Evolutionary conservation across 2,329 filamentous ascomycete genomes (phyloP), one percentile per base, ranked within the genome.

Genomic region (Dactylellina sp.): DNA sequence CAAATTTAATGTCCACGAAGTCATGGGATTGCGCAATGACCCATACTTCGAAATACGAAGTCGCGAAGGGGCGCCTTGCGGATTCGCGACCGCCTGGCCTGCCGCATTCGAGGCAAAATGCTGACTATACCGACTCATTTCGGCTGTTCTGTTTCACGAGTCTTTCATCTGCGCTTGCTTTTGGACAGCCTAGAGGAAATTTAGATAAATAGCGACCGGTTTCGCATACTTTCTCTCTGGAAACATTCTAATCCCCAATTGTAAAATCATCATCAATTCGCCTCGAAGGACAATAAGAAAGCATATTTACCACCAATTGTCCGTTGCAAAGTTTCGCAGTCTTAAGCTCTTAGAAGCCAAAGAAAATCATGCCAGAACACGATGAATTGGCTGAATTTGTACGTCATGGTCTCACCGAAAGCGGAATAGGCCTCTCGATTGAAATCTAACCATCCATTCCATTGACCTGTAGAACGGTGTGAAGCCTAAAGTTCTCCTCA

Each of bases 351-450:
- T 40, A 40, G 9, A 12, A 40, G 63, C n/a, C 14, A n/a, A n/a
- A n/a, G n/a, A n/a, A n/a, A n/a, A n/a, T n/a, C n/a, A 71, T 72
- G 68, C 35, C 68, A 24, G 60, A 72, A 35, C 56, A 55, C 46
- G 76, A 77, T 16, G 66, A 75, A 46, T 39, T 76, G 11, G 52
- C 65, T 20, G 68, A 75, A 62, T 76, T 77, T 57, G 76, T 77
- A 63, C 28, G 75, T 50, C 22, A 42, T 18, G 9, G 6, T 25
- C n/a, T 24, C 14, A 16, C n/a, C 37, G 7, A 42, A 32, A 20
- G 22, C 28, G 50, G 59, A 24, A 59, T 49, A 2, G 50, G 37
- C 11, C 6, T 57, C 12, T 18, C 28, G 9, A 28, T n/a, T 9
- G 32, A n/a, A 37, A 65, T 14, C 46, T 61, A 62, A 62, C 20